These are phyloP conservation scores for Lactarius pseudohatsudake DNA, from an alignment of 768 basidiomycete genomes.

Conservation along the genomic window DNA sequence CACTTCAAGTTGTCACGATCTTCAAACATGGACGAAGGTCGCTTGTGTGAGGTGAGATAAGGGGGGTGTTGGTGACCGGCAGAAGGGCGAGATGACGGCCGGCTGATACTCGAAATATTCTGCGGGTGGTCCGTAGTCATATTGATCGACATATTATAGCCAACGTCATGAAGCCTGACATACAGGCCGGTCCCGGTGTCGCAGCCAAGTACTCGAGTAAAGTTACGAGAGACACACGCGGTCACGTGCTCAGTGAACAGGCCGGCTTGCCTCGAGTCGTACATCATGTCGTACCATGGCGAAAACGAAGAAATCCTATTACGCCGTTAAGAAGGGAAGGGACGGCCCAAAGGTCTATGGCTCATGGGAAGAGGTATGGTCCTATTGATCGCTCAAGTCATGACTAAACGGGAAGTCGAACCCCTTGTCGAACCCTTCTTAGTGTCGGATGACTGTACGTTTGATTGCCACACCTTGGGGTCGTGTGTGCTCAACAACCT, in stretches of 20 bases:
- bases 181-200: not conserved
- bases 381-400: not conserved
- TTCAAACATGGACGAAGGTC: slow-evolving; percentile 24
- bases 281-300: slow-evolving; percentile 31
- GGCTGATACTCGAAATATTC: slow-evolving; percentile 24
- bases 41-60: slow-evolving; percentile 24
- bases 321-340: slow-evolving; percentile 60
- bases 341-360: slow-evolving; percentile 57
- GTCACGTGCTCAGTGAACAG: not conserved
- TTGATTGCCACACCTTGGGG: not conserved
- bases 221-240: not conserved
- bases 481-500: slow-evolving; percentile 2
- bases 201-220: not conserved
- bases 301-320: slow-evolving; percentile 48
- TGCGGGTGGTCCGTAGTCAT: slow-evolving; percentile 30
- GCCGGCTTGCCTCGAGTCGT: not conserved
- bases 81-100: slow-evolving; percentile 29
- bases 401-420: not conserved
- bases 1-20: slow-evolving; percentile 19
- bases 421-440: no score
- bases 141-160: slow-evolving; percentile 25
- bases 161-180: not conserved
- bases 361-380: slow-evolving; percentile 58
- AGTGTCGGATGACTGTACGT: slow-evolving; percentile 1
- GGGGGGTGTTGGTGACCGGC: slow-evolving; percentile 26